Conservation (phyloP, 345 rosid genomes). For the Eucalyptus polyanthemos region DNA sequence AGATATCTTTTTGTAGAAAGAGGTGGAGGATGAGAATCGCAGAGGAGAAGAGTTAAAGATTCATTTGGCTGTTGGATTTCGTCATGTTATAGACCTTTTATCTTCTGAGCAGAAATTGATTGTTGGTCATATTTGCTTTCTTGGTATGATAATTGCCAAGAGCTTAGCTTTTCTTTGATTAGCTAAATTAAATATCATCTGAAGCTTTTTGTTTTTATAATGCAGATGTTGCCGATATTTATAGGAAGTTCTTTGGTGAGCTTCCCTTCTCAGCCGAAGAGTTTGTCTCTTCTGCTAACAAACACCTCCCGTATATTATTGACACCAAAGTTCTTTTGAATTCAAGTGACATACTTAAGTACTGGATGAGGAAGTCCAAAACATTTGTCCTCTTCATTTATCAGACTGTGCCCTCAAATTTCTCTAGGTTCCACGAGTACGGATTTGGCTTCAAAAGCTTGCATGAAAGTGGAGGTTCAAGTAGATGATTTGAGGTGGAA, state of each 20-base stretch:
- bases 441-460: conserved; percentile 7
- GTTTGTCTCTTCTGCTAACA: conserved; percentile 44
- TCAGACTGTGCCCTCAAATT: conserved; percentile 55
- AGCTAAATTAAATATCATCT: not conserved
- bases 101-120: conserved; percentile 74
- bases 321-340: conserved; percentile 90
- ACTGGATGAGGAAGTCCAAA: conserved; percentile 50
- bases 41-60: conserved; percentile 44
- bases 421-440: conserved; percentile 23
- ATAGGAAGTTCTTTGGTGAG: conserved; percentile 73
- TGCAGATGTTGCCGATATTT: conserved; percentile 79
- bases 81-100: conserved; percentile 79
- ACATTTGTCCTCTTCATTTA: conserved; percentile 72
- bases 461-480: conserved; percentile 64
- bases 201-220: not conserved
- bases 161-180: not conserved
- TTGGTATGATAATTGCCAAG: conserved; percentile 34
- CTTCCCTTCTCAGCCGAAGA: conserved; percentile 64
- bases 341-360: conserved; percentile 29
- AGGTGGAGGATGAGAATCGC: conserved; percentile 44
- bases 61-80: conserved; percentile 64
- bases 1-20: conserved; percentile 32
- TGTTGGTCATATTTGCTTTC: conserved; percentile 86
- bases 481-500: conserved; percentile 68
- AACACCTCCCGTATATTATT: conserved; percentile 51